A percentile compares a stretch with the other conserved stretches of the same genome.
Evolutionary conservation across 495 filamentous ascomycete genomes (phyloP).

Genomic region (Talaromyces ruber): DNA sequence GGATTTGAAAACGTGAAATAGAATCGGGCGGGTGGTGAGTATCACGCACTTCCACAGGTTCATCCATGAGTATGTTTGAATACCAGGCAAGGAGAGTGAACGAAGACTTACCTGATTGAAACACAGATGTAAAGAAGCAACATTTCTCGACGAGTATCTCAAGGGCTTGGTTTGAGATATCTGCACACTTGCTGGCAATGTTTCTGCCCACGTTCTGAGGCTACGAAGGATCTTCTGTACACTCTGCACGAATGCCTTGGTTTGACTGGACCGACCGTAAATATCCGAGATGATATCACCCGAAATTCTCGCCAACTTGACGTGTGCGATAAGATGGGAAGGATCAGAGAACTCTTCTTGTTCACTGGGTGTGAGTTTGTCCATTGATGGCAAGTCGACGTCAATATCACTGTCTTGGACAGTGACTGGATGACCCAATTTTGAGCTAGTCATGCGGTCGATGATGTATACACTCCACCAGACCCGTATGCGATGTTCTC

Average conservation of each 20-base stretch:
- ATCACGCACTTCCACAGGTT: conserved; percentile 12
- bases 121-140: conserved; percentile 16
- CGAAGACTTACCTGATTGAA: conserved; percentile 13
- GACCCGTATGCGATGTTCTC: conserved; percentile 16
- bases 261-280: conserved; percentile 13
- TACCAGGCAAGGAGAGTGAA: neutral
- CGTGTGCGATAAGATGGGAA: conserved; percentile 13
- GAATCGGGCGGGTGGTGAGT: conserved; percentile 17
- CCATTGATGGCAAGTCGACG: conserved; percentile 18
- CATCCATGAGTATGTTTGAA: neutral
- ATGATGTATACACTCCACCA: conserved; percentile 21
- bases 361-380: conserved; percentile 11
- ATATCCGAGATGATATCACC: conserved; percentile 20
- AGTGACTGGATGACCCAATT: conserved; percentile 16
- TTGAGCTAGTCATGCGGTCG: conserved; percentile 16
- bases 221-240: conserved; percentile 18
- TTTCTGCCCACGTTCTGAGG: conserved; percentile 14
- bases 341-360: conserved; percentile 17
- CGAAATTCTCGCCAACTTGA: conserved; percentile 16
- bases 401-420: conserved; percentile 16
- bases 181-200: conserved; percentile 11
- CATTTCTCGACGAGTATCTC: conserved; percentile 8
- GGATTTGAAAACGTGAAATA: conserved; percentile 19
- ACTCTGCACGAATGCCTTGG: conserved; percentile 15
- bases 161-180: conserved; percentile 8